These are phyloP conservation scores for Sphaceloma murrayae DNA, from an alignment of 2,329 filamentous ascomycete species.

Conservation along the genomic window DNA sequence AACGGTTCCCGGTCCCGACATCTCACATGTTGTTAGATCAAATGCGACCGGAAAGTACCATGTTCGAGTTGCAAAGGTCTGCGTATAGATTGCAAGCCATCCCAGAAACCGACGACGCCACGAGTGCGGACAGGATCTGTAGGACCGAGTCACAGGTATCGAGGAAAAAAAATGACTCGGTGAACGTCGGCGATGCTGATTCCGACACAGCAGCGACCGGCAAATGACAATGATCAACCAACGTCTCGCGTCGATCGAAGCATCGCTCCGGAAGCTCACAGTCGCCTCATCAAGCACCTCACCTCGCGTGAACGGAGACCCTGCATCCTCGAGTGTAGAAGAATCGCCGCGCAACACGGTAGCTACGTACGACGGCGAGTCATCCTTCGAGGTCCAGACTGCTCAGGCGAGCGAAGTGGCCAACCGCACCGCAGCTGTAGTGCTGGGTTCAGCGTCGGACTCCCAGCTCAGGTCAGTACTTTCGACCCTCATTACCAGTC, in stretches of 20 bases:
- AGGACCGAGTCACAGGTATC: background rate
- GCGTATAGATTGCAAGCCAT: conserved; percentile 16
- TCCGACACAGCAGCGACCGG: conserved; percentile 10
- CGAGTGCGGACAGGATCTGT: conserved; percentile 4
- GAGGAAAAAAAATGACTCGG: background rate
- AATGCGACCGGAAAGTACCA: conserved; percentile 17
- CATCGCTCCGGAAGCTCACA: conserved; percentile 10
- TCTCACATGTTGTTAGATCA: conserved; percentile 12
- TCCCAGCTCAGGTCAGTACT: conserved; percentile 13
- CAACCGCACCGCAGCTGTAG: conserved; percentile 16
- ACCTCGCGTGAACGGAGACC: background rate
- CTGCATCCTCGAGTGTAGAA: background rate
- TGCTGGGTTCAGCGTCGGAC: conserved; percentile 12
- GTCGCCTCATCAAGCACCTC: background rate
- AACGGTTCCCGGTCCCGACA: too few relatives aligned
- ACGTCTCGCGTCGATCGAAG: conserved; percentile 16
- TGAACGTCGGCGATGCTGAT: background rate
- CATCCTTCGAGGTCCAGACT: conserved; percentile 16
- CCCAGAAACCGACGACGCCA: conserved; percentile 1
- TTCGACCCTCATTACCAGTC: conserved; percentile 13
- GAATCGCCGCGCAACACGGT: conserved; percentile 10
- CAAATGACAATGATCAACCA: conserved; percentile 17
- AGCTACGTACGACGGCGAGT: conserved; percentile 16
- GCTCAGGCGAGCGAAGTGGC: conserved; percentile 16
- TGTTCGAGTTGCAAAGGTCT: conserved; percentile 17